These are phyloP conservation scores for Fusarium ambrosium DNA, from an alignment of 2,329 filamentous ascomycete species.

Conservation along the genomic window DNA sequence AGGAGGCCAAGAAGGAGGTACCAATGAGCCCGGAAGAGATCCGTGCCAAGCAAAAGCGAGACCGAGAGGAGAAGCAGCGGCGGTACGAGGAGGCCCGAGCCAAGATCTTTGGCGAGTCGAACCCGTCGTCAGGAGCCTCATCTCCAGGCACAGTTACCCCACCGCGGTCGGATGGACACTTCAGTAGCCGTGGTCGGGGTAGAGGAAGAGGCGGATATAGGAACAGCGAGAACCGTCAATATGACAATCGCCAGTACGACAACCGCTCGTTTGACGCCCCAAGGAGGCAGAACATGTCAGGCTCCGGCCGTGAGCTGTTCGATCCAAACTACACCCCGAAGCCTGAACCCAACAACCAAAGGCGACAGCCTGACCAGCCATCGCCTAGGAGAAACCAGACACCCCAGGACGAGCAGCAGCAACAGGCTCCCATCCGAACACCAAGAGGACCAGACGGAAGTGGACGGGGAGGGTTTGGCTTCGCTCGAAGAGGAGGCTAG, in stretches of 20 bases:
- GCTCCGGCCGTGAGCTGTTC: constrained; percentile 73
- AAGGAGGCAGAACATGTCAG: constrained; percentile 47
- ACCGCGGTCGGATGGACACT: constrained; percentile 58
- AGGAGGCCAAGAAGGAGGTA: constrained; percentile 73
- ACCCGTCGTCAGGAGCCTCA: constrained; percentile 68
- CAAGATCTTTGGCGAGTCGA: constrained; percentile 82
- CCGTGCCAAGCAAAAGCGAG: constrained; percentile 80
- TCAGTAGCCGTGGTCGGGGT: constrained; percentile 59
- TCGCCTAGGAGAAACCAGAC: constrained; percentile 54
- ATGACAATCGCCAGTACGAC: constrained; percentile 50
- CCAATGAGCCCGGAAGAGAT: constrained; percentile 82
- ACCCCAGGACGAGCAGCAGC: constrained; percentile 69
- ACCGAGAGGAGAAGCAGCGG: constrained; percentile 89
- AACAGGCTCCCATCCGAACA: constrained; percentile 77
- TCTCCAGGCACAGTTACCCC: constrained; percentile 73
- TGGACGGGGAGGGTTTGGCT: constrained; percentile 83
- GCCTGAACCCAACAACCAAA: constrained; percentile 66
- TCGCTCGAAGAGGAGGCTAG: constrained; percentile 72
- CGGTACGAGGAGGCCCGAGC: constrained; percentile 91
- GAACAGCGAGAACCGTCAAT: constrained; percentile 49
- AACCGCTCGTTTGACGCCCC: constrained; percentile 49
- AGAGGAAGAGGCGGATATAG: constrained; percentile 58
- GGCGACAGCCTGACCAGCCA: constrained; percentile 56
- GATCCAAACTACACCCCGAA: constrained; percentile 81
- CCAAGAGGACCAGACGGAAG: constrained; percentile 84